phyloP scores from a whole-genome alignment of 2,329 filamentous ascomycete species.

The Scytalidium sp. region DNA sequence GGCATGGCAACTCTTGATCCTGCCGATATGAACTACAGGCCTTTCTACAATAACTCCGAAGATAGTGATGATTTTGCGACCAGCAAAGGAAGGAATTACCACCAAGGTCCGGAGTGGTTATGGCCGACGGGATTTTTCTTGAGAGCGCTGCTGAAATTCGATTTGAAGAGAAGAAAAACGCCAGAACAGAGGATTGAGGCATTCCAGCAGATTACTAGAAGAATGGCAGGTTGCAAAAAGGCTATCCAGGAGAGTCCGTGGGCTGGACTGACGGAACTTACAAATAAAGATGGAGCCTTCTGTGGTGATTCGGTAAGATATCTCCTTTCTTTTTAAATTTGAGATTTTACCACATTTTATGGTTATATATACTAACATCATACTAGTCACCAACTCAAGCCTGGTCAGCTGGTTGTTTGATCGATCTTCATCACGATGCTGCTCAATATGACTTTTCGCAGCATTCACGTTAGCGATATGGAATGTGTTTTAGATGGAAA shows the following conservation, averaged over 20 bases:
- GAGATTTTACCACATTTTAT: no score
- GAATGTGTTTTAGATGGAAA: no score
- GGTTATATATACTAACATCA: conserved; percentile 31
- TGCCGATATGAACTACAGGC: conserved; percentile 85
- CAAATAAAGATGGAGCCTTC: conserved; percentile 80
- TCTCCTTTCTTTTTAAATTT: conserved; percentile 8
- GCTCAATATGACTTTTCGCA: conserved; percentile 32
- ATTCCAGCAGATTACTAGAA: conserved; percentile 89
- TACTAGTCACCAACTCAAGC: conserved; percentile 84
- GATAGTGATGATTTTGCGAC: conserved; percentile 90
- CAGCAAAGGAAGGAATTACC: conserved; percentile 93
- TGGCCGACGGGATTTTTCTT: conserved; percentile 98
- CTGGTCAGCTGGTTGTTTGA: conserved; percentile 91
- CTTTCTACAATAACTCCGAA: conserved; percentile 92
- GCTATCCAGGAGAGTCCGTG: conserved; percentile 78
- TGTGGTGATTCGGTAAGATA: conserved; percentile 82
- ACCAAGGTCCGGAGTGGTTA: conserved; percentile 96
- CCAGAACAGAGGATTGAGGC: conserved; percentile 73
- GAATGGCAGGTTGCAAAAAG: conserved; percentile 79
- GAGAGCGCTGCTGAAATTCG: conserved; percentile 86
- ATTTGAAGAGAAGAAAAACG: conserved; percentile 68
- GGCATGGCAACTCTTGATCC: conserved; percentile 97
- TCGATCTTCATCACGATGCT: conserved; percentile 95
- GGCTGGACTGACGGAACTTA: conserved; percentile 91
- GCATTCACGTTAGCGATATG: neutral